These are phyloP conservation scores for Quercus ilex DNA, from an alignment of 306 rosid species.

Conservation along the genomic window DNA sequence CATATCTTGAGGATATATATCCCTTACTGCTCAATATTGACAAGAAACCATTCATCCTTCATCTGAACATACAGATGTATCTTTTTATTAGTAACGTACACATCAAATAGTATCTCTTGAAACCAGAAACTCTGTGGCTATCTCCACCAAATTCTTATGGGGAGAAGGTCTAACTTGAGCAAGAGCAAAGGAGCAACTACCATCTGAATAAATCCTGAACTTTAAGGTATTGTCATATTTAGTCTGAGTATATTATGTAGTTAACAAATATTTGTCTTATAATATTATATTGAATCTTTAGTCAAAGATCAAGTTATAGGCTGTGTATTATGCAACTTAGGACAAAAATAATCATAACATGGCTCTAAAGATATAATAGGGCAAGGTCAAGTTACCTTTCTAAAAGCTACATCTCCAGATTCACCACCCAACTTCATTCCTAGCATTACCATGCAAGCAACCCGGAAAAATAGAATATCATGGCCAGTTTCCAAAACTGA, in stretches of 20 bases:
- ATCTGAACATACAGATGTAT: neutral
- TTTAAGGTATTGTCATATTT: neutral
- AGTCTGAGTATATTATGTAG: too few species aligned
- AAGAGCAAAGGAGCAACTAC: neutral
- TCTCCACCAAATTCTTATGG: neutral
- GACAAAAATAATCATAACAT: neutral
- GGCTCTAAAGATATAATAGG: neutral
- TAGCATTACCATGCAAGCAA: conserved; percentile 94
- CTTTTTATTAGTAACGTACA: too few species aligned
- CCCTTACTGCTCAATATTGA: neutral
- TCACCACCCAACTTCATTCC: conserved; percentile 79
- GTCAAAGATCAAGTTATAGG: neutral
- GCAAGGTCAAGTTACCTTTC: conserved; percentile 42
- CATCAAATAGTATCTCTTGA: neutral
- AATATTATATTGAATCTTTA: neutral
- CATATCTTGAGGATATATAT: neutral
- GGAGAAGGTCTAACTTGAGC: neutral
- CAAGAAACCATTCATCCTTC: neutral
- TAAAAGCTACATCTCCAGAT: conserved; percentile 52
- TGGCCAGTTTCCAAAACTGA: conserved; percentile 97
- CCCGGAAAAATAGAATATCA: conserved; percentile 94
- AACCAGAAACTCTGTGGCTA: neutral
- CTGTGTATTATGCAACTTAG: conserved; percentile 12
- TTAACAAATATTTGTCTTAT: neutral
- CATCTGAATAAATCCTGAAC: neutral